Base-by-base conservation (phyloP, 257 asterid species). In the Lycium ferocissimum region DNA sequence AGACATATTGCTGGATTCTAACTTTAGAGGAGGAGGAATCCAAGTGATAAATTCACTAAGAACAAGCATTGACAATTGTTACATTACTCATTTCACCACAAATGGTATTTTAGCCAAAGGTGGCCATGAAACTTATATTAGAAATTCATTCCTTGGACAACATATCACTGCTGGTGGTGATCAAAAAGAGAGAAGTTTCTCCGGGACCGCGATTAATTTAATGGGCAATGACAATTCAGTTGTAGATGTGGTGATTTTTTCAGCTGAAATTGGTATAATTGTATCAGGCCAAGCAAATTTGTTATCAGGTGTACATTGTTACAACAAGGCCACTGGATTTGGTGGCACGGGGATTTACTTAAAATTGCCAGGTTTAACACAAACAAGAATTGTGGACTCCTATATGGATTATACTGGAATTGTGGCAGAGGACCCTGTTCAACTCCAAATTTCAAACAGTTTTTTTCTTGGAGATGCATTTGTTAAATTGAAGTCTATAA, bases 371-470 rank as follows among this genome's bases (percentile, higher is more conserved):
- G 98, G 97, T 0, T 67, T 93, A 20, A 84, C 98, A 6, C 99
- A 96, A 83, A 93, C 97, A 35, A 82, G 98, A 10, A 95, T 96
- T 3, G 92, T 93, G 6, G 89, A 95, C 54, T 95, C 96, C 0
- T 96, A 95, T 89, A 54, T 96, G 49, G 98, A 95, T 80, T 96
- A 3, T 89, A 95, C 98, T 0, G 97, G 98, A 7, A 94, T 94
- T 9, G 98, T 96, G 0, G 98, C 96, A 0, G 99, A 95, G 88
- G 99, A 96, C 33, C 98, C 99, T 0, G 99, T 93, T 37, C 99
- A 96, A 82, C 92, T 96, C 62, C 93, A 92, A 14, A 84, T 96
- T 18, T 87, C 97, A 1, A 89, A 85, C 66, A 89, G 90, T 2
- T 96, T 96, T 76, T 96, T 96, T 89, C 95, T 95, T 1, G 99